phyloP scores from a whole-genome alignment of 1,284 basidiomycete genomes.

The Porogramme epimiltina region DNA sequence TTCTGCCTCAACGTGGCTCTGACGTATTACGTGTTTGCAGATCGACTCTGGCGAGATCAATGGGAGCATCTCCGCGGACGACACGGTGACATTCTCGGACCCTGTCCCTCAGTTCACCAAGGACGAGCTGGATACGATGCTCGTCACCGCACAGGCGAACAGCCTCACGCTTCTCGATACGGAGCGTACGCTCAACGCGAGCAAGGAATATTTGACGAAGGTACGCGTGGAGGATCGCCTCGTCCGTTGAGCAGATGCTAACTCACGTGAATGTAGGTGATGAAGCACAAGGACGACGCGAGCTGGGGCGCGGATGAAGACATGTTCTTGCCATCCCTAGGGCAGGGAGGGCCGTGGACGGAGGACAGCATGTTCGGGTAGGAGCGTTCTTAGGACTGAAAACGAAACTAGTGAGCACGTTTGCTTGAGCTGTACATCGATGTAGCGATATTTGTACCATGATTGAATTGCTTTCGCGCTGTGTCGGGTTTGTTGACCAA shows the following conservation, averaged over 20 bases:
- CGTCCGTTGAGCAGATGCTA: not conserved
- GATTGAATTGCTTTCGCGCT: not conserved
- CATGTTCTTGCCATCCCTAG: slow-evolving; percentile 16
- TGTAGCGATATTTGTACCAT: slow-evolving; percentile 23
- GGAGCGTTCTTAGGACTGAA: no score
- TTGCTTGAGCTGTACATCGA: slow-evolving; percentile 1
- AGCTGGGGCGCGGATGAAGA: slow-evolving; percentile 31
- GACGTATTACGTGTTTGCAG: slow-evolving; percentile 35
- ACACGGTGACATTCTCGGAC: slow-evolving; percentile 74
- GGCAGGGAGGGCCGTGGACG: slow-evolving; percentile 20
- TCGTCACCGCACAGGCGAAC: slow-evolving; percentile 63
- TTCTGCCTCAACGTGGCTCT: not conserved
- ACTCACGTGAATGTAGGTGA: slow-evolving; percentile 19
- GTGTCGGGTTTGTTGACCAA: not conserved
- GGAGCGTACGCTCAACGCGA: slow-evolving; percentile 60
- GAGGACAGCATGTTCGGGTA: slow-evolving; percentile 12
- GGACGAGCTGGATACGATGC: slow-evolving; percentile 63
- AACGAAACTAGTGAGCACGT: not conserved
- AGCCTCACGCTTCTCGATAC: slow-evolving; percentile 48
- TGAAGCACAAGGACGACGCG: slow-evolving; percentile 33
- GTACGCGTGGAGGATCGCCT: slow-evolving; percentile 35
- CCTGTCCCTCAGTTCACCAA: slow-evolving; percentile 61
- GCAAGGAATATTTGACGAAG: slow-evolving; percentile 69
- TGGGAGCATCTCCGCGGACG: slow-evolving; percentile 62
- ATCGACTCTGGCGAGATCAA: slow-evolving; percentile 70